phyloP scores from a whole-genome alignment of 805 yeast species.

The Kazachstania taianensis region DNA sequence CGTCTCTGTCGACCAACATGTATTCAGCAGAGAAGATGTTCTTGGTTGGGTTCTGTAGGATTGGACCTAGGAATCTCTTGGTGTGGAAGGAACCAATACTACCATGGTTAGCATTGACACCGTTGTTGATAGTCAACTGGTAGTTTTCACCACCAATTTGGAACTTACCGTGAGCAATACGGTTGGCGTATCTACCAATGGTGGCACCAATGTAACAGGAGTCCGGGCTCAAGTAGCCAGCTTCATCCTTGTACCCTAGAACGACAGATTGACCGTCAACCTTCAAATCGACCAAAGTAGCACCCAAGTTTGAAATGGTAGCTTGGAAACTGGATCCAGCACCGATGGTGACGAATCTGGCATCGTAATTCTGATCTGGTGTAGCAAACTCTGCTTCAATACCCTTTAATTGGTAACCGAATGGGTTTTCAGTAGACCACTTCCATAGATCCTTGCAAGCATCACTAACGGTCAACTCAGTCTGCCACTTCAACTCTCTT shows the following conservation, averaged over 20 bases:
- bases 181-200: slow-evolving; percentile 56
- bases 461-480: slow-evolving; percentile 42
- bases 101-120: slow-evolving; percentile 41
- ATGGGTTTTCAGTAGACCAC: slow-evolving; percentile 64
- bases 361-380: slow-evolving; percentile 17
- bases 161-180: slow-evolving; percentile 40
- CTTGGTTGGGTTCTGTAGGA: slow-evolving; percentile 28
- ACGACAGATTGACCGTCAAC: slow-evolving; percentile 34
- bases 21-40: slow-evolving; percentile 30
- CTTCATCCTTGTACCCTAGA: slow-evolving; percentile 31
- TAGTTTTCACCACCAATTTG: slow-evolving; percentile 33
- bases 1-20: slow-evolving; percentile 35
- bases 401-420: slow-evolving; percentile 38
- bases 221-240: slow-evolving; percentile 22
- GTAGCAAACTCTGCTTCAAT: slow-evolving; percentile 17
- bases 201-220: slow-evolving; percentile 55
- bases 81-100: slow-evolving; percentile 45
- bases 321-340: slow-evolving; percentile 30
- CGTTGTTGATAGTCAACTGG: slow-evolving; percentile 36
- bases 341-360: slow-evolving; percentile 25
- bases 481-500: slow-evolving; percentile 54
- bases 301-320: slow-evolving; percentile 42
- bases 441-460: slow-evolving; percentile 71
- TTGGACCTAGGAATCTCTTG: slow-evolving; percentile 44
- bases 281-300: slow-evolving; percentile 36